Evolutionary conservation across 441 rosid species (phyloP).

Genomic region (Adansonia grandidieri): DNA sequence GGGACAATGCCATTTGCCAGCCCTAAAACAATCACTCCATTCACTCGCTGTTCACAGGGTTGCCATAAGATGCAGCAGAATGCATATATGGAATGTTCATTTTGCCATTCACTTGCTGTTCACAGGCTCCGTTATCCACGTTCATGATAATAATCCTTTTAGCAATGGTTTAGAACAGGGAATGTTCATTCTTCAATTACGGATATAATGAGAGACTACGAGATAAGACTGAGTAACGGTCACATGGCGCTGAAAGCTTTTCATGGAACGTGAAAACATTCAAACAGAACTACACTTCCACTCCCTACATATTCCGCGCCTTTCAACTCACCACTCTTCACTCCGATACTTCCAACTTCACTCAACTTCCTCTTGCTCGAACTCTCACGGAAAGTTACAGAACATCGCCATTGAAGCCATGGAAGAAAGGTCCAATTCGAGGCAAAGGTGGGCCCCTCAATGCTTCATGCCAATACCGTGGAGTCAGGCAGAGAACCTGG

Average conservation of each 20-base stretch:
- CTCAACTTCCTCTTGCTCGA: constrained; percentile 23
- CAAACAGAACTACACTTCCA: constrained; percentile 51
- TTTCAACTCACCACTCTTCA: constrained; percentile 33
- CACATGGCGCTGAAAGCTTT: constrained; percentile 47
- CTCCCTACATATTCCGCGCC: constrained; percentile 64
- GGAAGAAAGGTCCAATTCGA: constrained; percentile 92
- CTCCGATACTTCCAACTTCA: background rate
- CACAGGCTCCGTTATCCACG: too few species aligned
- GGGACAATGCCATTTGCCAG: background rate
- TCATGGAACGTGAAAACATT: constrained; percentile 77
- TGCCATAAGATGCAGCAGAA: too few species aligned
- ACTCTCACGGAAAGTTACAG: constrained; percentile 50
- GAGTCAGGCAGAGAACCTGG: constrained; percentile 91
- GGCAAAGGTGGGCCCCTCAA: constrained; percentile 97
- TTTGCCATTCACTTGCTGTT: too few species aligned
- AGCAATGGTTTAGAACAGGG: background rate
- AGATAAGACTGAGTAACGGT: constrained; percentile 50
- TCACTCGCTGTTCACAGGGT: too few species aligned
- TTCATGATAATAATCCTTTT: too few species aligned
- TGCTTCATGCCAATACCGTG: constrained; percentile 80
- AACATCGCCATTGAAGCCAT: constrained; percentile 70
- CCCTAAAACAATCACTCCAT: background rate
- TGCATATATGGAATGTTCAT: too few species aligned
- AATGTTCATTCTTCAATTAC: background rate
- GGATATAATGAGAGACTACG: too few species aligned